Evolutionary conservation across 139 green algal genomes (phyloP), one percentile per base, ranked within the genome.

Genomic region (Chlorella sp.): DNA sequence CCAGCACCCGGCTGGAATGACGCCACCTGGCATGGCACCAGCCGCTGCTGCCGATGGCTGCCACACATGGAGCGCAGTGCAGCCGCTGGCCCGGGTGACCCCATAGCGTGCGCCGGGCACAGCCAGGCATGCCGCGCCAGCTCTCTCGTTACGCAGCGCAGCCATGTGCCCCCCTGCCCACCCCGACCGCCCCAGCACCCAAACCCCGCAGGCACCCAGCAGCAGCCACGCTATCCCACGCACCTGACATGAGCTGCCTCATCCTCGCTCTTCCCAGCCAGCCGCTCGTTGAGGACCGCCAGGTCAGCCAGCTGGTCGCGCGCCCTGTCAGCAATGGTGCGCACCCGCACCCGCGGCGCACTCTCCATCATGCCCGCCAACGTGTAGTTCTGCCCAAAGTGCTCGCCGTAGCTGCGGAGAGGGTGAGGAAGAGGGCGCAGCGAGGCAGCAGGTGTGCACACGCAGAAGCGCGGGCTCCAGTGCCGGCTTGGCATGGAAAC

Each of bases 221-320:
- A 57, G 22, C 64, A 71, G 22, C 64, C 32, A 36, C 1, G 4
- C 40, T 5, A 36, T 34, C 22, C 14, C 39, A 16, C 83, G 28
- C 36, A 88, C 68, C 39, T 39, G 39, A 85, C 92, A 40, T 24
- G 28, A 21, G 84, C 84, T 30, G 84, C 84, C 66, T 88, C 66
- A 34, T 24, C 32, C 81, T 26, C 11, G 28, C 37, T 64, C 48
- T 61, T 90, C 19, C 94, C 94, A 5, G 88, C 78, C 15, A 98
- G 91, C 32, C 95, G 92, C 88, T 96, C 95, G 68, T 98, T 98
- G 11, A 98, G 88, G 39, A 97, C 95, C 0, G 95, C 94, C 3
- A 97, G 91, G 66, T 97, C 96, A 1, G 96, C 88, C 57, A 98
- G 91, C 86, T 96, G 95, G 61, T 97, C 94, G 39, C 94, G 91